phyloP scores from a whole-genome alignment of 352 stramenopile species.

The Globisporangium middletonii region DNA sequence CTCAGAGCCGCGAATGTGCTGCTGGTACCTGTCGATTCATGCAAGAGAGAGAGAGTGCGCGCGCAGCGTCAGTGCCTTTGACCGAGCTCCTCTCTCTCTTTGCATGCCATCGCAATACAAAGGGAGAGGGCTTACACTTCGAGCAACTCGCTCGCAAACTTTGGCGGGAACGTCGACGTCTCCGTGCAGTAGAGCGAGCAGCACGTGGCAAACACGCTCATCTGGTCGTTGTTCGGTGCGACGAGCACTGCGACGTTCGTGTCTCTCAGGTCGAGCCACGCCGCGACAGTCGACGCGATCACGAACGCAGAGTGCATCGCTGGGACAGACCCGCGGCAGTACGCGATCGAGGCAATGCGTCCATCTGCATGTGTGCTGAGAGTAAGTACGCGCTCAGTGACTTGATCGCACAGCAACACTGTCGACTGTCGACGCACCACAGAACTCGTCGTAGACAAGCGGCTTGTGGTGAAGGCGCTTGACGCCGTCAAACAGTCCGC shows the following conservation, averaged over 20 bases:
- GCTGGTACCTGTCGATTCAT: conserved; percentile 26
- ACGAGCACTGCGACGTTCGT: conserved; percentile 76
- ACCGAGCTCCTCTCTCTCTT: neutral
- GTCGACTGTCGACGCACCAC: conserved; percentile 35
- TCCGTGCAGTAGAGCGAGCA: conserved; percentile 78
- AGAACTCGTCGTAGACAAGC: conserved; percentile 83
- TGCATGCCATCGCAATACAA: neutral
- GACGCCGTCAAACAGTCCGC: conserved; percentile 78
- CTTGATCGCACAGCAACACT: neutral
- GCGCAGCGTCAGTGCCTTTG: neutral
- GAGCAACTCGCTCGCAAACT: conserved; percentile 65
- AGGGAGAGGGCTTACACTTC: conserved; percentile 39
- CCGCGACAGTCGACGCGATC: conserved; percentile 71
- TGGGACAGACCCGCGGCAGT: conserved; percentile 58
- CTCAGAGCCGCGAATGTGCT: conserved; percentile 69
- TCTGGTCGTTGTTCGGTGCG: conserved; percentile 82
- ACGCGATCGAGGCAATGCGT: conserved; percentile 74
- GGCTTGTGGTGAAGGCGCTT: conserved; percentile 78
- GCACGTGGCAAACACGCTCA: conserved; percentile 85
- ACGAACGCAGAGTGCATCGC: conserved; percentile 86
- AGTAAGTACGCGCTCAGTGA: neutral
- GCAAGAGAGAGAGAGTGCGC: neutral
- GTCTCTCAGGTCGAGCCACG: conserved; percentile 74
- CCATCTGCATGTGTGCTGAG: conserved; percentile 35
- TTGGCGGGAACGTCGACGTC: conserved; percentile 53